These are phyloP conservation scores for Botryotinia globosa DNA, from an alignment of 2,329 filamentous ascomycete genomes.

Conservation along the genomic window DNA sequence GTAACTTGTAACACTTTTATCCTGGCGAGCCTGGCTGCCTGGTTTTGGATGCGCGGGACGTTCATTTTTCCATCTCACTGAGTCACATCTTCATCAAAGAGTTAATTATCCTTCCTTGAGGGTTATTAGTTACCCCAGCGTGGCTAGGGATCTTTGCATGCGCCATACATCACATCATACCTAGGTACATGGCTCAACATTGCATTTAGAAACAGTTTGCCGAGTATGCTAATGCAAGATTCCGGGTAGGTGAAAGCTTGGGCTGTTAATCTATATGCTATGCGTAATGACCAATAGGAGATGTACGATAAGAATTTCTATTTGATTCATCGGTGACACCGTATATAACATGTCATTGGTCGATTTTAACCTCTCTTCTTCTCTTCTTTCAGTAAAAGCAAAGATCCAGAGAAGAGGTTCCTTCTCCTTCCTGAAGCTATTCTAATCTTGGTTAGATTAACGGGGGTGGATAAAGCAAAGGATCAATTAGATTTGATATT, in stretches of 20 bases:
- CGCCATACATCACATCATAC: constrained; percentile 18
- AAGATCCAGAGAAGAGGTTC: not conserved
- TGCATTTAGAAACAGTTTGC: constrained; percentile 1
- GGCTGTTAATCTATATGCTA: not conserved
- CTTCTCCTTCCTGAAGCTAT: not conserved
- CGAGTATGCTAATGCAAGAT: constrained; percentile 5
- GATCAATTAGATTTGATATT: not conserved
- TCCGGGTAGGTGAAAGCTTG: constrained; percentile 8
- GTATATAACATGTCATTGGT: not conserved
- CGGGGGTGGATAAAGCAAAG: not conserved
- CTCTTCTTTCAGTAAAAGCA: not conserved
- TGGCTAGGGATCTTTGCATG: constrained; percentile 1
- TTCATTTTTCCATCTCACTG: not conserved
- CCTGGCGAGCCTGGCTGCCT: not conserved
- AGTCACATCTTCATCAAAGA: not conserved
- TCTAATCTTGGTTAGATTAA: not conserved
- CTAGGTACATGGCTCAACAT: not conserved
- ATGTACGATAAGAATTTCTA: constrained; percentile 22
- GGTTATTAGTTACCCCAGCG: constrained; percentile 3
- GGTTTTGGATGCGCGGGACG: not conserved
- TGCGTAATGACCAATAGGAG: constrained; percentile 10
- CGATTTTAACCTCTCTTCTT: not conserved
- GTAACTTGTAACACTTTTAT: too few relatives aligned
- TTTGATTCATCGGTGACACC: constrained; percentile 21
- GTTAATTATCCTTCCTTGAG: not conserved